A percentile compares a stretch with the other conserved stretches of the same genome.
These are phyloP conservation scores for Geosiphon pyriformis DNA, from an alignment of 192 early-diverging fungal genomes.

Conservation along the genomic window DNA sequence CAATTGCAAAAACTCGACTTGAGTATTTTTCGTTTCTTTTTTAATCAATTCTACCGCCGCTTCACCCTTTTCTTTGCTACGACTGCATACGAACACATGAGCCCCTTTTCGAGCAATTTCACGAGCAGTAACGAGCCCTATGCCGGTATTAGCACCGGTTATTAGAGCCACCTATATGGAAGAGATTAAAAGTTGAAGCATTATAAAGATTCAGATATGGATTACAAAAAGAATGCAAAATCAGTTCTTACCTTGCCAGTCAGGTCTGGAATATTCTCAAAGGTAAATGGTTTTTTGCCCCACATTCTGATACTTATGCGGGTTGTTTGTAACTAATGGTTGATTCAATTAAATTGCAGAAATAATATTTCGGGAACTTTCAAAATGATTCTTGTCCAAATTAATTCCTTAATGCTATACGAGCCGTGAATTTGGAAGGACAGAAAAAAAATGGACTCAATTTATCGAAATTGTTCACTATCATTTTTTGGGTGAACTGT, in stretches of 20 bases:
- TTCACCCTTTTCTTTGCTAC: conserved; percentile 20
- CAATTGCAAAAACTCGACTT: conserved; percentile 32
- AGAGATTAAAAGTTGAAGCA: neutral
- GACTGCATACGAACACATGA: conserved; percentile 33
- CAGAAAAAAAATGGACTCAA: no score
- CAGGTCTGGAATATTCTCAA: conserved; percentile 28
- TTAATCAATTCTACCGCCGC: conserved; percentile 28
- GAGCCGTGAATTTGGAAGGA: no score
- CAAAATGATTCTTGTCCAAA: no score
- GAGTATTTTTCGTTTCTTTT: conserved; percentile 24
- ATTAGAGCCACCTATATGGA: conserved; percentile 29
- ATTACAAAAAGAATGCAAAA: neutral
- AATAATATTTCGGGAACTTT: no score
- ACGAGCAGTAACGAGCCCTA: conserved; percentile 29
- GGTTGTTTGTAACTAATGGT: no score
- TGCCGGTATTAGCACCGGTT: conserved; percentile 45
- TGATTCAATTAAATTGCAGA: no score
- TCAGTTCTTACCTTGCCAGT: conserved; percentile 26
- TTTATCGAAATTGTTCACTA: no score
- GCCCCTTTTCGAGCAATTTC: conserved; percentile 31
- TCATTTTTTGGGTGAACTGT: no score
- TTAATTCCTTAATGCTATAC: no score
- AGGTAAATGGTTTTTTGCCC: conserved; percentile 2
- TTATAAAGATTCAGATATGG: neutral
- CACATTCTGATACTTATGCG: no score